Percentiles rank a stretch among this genome's conserved stretches.
Conservation (phyloP, 495 filamentous ascomycete species). For the Lasiosphaeria hispida region DNA sequence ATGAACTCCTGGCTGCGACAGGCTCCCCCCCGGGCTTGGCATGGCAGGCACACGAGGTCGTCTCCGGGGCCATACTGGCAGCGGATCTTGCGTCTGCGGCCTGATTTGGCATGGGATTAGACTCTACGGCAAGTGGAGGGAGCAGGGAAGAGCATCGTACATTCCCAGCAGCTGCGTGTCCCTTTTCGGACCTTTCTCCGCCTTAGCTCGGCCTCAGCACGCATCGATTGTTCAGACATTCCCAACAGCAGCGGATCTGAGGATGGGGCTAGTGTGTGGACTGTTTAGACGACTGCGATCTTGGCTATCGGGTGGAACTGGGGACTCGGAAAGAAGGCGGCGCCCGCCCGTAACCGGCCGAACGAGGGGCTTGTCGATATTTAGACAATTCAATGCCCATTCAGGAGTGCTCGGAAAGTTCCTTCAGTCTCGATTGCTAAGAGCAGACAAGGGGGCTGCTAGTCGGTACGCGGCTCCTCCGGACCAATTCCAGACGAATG, state of each 20-base stretch:
- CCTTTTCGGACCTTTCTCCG: slow-evolving; percentile 54
- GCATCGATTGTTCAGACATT: not conserved
- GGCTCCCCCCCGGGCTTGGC: slow-evolving; percentile 41
- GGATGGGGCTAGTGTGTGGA: not conserved
- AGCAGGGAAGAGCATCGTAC: slow-evolving; percentile 29
- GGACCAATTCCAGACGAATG: not conserved
- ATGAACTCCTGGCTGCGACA: slow-evolving; percentile 53
- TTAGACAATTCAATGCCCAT: too few species aligned
- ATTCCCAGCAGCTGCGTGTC: slow-evolving; percentile 57
- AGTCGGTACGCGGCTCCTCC: too few species aligned
- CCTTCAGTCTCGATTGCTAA: too few species aligned
- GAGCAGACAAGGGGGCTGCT: too few species aligned
- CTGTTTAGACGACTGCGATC: not conserved
- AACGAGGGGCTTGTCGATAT: too few species aligned
- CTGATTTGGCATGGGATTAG: slow-evolving; percentile 20
- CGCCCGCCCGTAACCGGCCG: too few species aligned
- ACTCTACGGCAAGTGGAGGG: not conserved
- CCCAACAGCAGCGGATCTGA: not conserved
- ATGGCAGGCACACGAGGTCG: slow-evolving; percentile 44
- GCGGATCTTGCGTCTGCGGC: slow-evolving; percentile 46
- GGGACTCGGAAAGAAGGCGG: too few species aligned
- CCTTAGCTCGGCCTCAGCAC: slow-evolving; percentile 9
- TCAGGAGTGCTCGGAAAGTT: too few species aligned
- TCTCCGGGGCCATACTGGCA: slow-evolving; percentile 42
- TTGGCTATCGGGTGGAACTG: too few species aligned